phyloP scores from a whole-genome alignment of 257 asterid species.

The Cruciata laevipes region DNA sequence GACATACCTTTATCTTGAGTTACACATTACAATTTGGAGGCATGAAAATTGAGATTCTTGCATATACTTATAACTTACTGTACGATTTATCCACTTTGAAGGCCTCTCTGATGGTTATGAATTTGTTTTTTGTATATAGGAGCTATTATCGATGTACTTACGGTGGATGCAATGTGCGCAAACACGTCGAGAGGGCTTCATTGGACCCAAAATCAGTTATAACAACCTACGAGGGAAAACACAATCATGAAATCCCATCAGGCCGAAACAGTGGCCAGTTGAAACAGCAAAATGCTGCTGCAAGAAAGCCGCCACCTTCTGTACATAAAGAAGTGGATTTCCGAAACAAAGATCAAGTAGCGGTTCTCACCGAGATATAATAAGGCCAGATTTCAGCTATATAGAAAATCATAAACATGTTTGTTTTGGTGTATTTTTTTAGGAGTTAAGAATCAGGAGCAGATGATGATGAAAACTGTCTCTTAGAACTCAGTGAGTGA shows the following conservation, averaged over 20 bases:
- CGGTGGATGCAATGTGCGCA: slow-evolving; percentile 86
- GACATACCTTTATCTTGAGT: not conserved
- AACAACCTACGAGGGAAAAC: slow-evolving; percentile 90
- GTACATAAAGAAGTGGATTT: slow-evolving; percentile 30
- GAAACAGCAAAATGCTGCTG: slow-evolving; percentile 26
- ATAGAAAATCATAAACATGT: not conserved
- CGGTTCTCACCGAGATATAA: slow-evolving; percentile 44
- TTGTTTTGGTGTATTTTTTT: slow-evolving; percentile 8
- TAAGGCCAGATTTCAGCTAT: slow-evolving; percentile 44
- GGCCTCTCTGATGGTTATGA: not conserved
- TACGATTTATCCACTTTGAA: not conserved
- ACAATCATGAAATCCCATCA: slow-evolving; percentile 64
- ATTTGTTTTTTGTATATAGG: slow-evolving; percentile 33
- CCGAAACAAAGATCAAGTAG: slow-evolving; percentile 29
- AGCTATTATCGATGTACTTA: slow-evolving; percentile 86
- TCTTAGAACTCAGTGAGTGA: not conserved
- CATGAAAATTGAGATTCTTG: not conserved
- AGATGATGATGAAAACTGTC: not conserved
- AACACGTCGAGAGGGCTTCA: slow-evolving; percentile 91
- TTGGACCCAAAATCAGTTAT: slow-evolving; percentile 73
- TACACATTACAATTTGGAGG: not conserved
- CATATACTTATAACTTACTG: not conserved
- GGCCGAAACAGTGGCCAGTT: slow-evolving; percentile 37
- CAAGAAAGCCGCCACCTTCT: slow-evolving; percentile 22
- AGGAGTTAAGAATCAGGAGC: not conserved